Evolutionary conservation across 1,284 basidiomycete genomes (phyloP).

Genomic region (Cryptococcus sp.): DNA sequence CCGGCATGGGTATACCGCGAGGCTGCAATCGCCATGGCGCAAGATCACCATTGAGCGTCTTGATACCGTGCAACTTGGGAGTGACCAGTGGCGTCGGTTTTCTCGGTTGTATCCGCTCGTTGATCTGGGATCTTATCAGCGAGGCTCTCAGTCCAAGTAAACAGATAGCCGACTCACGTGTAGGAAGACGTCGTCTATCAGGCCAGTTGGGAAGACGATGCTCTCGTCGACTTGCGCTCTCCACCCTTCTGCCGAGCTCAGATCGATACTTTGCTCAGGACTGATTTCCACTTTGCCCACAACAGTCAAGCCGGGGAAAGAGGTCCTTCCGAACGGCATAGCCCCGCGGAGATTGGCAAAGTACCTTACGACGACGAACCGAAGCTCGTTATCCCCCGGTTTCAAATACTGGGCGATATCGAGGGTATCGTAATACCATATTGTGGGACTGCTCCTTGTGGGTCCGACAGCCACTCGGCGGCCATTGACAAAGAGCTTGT

Average conservation of each 20-base stretch:
- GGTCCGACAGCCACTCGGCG: conserved; percentile 30
- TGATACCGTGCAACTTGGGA: conserved; percentile 18
- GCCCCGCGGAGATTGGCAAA: conserved; percentile 25
- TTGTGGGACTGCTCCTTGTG: conserved; percentile 14
- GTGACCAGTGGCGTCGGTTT: neutral
- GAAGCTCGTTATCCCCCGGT: conserved; percentile 21
- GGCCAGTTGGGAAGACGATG: conserved; percentile 23
- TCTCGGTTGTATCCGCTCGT: conserved; percentile 21
- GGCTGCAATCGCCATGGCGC: conserved; percentile 28
- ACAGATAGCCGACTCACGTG: conserved; percentile 20
- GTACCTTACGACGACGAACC: conserved; percentile 29
- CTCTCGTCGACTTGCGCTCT: conserved; percentile 16
- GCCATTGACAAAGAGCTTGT: conserved; percentile 37
- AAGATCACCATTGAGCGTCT: conserved; percentile 29
- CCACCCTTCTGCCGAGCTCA: conserved; percentile 20
- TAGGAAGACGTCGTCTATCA: conserved; percentile 34
- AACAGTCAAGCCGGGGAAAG: conserved; percentile 28
- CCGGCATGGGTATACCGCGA: conserved; percentile 28
- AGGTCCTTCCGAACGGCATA: conserved; percentile 31
- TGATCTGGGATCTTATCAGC: conserved; percentile 24
- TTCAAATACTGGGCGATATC: conserved; percentile 26
- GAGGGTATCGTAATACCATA: conserved; percentile 35
- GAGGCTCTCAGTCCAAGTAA: neutral
- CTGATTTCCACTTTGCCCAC: conserved; percentile 15
- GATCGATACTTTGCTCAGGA: conserved; percentile 5